A percentile compares a stretch with the other conserved stretches of the same genome.
Evolutionary conservation across 768 basidiomycete genomes (phyloP).

Genomic region (Lactarius hengduanensis): DNA sequence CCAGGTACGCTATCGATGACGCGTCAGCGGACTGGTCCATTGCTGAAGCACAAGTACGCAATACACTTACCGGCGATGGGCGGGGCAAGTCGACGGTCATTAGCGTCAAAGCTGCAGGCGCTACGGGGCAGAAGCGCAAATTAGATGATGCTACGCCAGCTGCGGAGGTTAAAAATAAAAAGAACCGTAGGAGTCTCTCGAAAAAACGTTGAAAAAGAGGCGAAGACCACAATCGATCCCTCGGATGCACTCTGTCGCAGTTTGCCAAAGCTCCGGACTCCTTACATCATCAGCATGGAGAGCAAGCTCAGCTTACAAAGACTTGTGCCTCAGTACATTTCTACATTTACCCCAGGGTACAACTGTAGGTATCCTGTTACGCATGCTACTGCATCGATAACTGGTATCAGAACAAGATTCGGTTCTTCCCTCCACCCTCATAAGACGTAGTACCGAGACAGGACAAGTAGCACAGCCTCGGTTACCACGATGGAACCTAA

Average conservation of each 20-base stretch:
- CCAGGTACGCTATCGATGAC: slow-evolving; percentile 75
- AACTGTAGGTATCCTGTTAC: no score
- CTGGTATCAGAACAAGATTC: background rate
- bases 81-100: slow-evolving; percentile 65
- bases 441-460: background rate
- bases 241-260: background rate
- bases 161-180: slow-evolving; percentile 39
- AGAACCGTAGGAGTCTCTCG: slow-evolving; percentile 19
- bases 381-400: no score
- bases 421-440: background rate
- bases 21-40: slow-evolving; percentile 66
- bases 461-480: no score
- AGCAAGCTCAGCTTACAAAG: background rate
- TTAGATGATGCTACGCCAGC: slow-evolving; percentile 39
- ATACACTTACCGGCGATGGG: slow-evolving; percentile 34
- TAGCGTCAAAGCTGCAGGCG: slow-evolving; percentile 58
- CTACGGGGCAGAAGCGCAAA: slow-evolving; percentile 57
- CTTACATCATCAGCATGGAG: background rate
- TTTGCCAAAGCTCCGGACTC: background rate
- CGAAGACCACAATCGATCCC: background rate
- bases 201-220: slow-evolving; percentile 11
- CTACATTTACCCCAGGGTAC: background rate
- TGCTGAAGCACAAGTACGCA: slow-evolving; percentile 71
- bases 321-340: no score
- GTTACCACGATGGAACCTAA: no score